Evolutionary conservation across 2,329 filamentous ascomycete species (phyloP).

Genomic region (Colletotrichum cuscutae): DNA sequence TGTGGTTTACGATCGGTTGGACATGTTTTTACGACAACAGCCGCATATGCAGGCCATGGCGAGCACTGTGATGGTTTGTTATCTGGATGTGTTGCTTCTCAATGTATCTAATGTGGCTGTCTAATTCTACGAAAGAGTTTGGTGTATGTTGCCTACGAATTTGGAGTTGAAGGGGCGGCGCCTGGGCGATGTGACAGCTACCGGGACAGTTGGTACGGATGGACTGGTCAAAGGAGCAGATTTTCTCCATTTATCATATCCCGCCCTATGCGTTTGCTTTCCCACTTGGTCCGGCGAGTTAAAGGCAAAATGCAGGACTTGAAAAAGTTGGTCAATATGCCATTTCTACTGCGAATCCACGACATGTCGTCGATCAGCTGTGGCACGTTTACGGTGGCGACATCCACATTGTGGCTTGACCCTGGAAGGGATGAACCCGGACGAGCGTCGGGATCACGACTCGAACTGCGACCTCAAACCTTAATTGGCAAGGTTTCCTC

Average conservation of each 20-base stretch:
- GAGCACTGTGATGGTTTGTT: conserved; percentile 13
- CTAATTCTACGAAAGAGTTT: conserved; percentile 1
- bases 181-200: not conserved
- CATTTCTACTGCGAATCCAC: not conserved
- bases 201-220: not conserved
- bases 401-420: conserved; percentile 31
- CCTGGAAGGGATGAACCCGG: conserved; percentile 23
- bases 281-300: not conserved
- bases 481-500: conserved; percentile 6
- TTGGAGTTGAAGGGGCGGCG: not conserved
- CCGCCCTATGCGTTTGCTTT: not conserved
- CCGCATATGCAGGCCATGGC: conserved; percentile 26
- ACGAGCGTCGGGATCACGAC: not conserved
- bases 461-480: conserved; percentile 7
- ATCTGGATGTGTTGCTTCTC: conserved; percentile 2
- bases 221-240: not conserved
- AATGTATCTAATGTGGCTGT: conserved; percentile 24
- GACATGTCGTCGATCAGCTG: conserved; percentile 29
- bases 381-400: conserved; percentile 27
- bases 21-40: not conserved
- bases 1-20: conserved; percentile 1
- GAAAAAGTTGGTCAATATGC: not conserved
- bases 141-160: not conserved
- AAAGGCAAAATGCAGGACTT: not conserved
- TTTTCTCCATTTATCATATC: not conserved